A percentile compares a stretch with the other conserved stretches of the same genome.
phyloP scores from a whole-genome alignment of 1,284 basidiomycete genomes.

The Ceratobasidium sp. region DNA sequence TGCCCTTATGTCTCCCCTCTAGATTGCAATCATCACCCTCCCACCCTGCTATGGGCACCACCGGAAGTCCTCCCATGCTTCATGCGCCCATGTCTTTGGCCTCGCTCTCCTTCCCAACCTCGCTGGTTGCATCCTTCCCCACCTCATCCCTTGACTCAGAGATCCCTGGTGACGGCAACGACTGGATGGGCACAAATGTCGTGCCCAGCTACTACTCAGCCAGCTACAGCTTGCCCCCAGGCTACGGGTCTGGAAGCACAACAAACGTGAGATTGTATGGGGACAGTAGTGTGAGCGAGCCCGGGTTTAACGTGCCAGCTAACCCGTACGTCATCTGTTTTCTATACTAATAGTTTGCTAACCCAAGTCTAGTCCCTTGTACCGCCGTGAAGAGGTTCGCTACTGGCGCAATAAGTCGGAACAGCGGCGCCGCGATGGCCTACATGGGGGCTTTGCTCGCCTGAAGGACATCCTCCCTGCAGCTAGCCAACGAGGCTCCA shows the following conservation, averaged over 20 bases:
- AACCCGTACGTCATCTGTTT: conserved; percentile 45
- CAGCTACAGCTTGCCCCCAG: conserved; percentile 44
- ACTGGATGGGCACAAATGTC: too few relatives aligned
- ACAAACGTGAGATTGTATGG: conserved; percentile 49
- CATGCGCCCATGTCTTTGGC: too few relatives aligned
- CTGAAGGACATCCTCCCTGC: conserved; percentile 87
- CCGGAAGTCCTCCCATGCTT: too few relatives aligned
- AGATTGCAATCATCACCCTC: too few relatives aligned
- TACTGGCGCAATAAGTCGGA: conserved; percentile 88
- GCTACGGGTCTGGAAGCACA: conserved; percentile 39
- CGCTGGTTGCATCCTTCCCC: too few relatives aligned
- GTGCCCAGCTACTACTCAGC: too few relatives aligned
- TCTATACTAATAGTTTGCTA: conserved; percentile 8
- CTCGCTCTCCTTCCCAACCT: too few relatives aligned
- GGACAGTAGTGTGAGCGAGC: conserved; percentile 47
- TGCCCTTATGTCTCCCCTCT: too few relatives aligned
- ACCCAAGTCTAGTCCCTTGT: conserved; percentile 48
- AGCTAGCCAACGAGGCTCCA: conserved; percentile 89
- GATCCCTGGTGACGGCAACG: too few relatives aligned
- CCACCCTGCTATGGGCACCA: too few relatives aligned
- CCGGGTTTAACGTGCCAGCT: conserved; percentile 33
- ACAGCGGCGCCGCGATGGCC: conserved; percentile 87
- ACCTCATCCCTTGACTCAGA: too few relatives aligned
- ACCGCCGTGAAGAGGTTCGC: conserved; percentile 83
- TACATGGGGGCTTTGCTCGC: conserved; percentile 85